Conservation (phyloP, 169 alveolate genomes). For the Plasmodium cynomolgi region DNA sequence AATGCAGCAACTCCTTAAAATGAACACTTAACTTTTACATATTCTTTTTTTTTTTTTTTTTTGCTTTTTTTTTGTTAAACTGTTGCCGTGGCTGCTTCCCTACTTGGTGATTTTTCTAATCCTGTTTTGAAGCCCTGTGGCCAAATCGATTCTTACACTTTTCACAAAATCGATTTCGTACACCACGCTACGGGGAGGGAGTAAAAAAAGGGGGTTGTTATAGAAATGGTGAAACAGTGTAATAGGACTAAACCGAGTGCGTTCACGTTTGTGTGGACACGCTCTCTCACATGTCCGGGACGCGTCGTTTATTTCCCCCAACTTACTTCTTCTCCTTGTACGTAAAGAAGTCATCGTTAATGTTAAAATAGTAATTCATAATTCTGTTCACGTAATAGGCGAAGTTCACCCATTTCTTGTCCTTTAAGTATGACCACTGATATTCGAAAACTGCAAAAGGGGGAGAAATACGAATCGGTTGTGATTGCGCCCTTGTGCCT, state of each 20-base stretch:
- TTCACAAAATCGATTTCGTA: constrained; percentile 71
- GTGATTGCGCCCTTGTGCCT: not conserved
- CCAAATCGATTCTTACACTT: constrained; percentile 36
- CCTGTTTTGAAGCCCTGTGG: constrained; percentile 56
- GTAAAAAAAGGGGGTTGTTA: not conserved
- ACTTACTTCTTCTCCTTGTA: constrained; percentile 72
- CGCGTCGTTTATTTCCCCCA: not conserved
- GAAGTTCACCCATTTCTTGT: constrained; percentile 67
- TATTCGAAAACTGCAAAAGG: constrained; percentile 48
- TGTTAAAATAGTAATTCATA: constrained; percentile 68
- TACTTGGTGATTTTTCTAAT: constrained; percentile 52
- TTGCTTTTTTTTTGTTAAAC: constrained; percentile 2
- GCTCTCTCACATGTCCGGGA: not conserved
- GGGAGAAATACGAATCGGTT: not conserved
- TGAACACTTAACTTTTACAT: not conserved
- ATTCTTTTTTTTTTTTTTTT: not conserved
- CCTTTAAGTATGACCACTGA: constrained; percentile 75
- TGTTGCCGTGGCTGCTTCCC: not conserved
- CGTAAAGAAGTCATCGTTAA: constrained; percentile 66
- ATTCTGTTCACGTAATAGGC: constrained; percentile 45
- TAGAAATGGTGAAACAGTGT: not conserved
- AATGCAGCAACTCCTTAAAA: not conserved
- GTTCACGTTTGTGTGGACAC: not conserved
- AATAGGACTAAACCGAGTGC: not conserved
- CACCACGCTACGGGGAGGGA: constrained; percentile 18